phyloP scores from a whole-genome alignment of 1,284 basidiomycete genomes.

The Melampsora larici-populina region DNA sequence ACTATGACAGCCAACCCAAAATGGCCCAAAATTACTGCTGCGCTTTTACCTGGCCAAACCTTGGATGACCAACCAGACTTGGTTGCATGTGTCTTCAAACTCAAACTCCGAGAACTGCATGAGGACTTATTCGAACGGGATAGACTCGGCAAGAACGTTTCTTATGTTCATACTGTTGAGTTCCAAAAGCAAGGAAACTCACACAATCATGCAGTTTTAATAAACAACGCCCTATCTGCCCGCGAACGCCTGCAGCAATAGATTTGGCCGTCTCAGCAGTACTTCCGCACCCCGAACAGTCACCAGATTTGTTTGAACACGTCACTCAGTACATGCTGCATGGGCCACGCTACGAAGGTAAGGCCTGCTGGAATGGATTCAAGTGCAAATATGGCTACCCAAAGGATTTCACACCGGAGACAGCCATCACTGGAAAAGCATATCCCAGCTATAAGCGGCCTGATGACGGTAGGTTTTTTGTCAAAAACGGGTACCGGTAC shows the following conservation, averaged over 20 bases:
- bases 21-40: conserved; percentile 50
- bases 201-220: conserved; percentile 4
- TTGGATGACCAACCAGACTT: neutral
- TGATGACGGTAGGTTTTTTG: too few species aligned
- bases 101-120: neutral
- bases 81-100: neutral
- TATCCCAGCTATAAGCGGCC: too few species aligned
- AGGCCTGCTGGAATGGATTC: conserved; percentile 4
- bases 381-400: conserved; percentile 10
- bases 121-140: neutral
- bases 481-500: too few species aligned
- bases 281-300: neutral
- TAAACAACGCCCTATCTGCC: neutral
- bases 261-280: neutral
- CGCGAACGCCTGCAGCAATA: neutral
- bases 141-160: neutral
- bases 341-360: neutral
- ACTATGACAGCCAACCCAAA: conserved; percentile 56
- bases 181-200: conserved; percentile 11
- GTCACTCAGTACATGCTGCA: conserved; percentile 1
- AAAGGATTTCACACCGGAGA: neutral
- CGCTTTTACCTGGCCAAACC: neutral
- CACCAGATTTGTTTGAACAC: neutral
- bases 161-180: too few species aligned
- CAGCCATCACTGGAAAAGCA: neutral